Percentiles rank a stretch among this genome's conserved stretches.
phyloP scores from a whole-genome alignment of 805 yeast genomes.

The Kodamaea fukazawae region DNA sequence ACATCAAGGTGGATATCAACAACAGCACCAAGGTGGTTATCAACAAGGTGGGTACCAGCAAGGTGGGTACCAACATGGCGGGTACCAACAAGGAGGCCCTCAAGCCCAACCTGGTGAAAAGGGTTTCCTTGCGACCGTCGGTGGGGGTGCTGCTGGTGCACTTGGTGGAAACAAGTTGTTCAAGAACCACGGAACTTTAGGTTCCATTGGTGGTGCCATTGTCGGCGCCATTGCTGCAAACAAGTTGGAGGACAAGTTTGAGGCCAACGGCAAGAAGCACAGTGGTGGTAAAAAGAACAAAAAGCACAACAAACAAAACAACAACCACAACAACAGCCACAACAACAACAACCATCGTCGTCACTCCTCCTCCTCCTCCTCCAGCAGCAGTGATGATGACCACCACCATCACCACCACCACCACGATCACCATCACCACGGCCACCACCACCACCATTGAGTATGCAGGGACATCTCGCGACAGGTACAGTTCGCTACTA shows the following conservation, averaged over 20 bases:
- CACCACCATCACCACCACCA: neutral
- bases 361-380: too few relatives aligned
- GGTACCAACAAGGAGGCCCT: conserved; percentile 28
- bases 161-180: conserved; percentile 27
- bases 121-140: conserved; percentile 26
- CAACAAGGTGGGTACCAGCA: too few relatives aligned
- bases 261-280: conserved; percentile 11
- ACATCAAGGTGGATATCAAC: conserved; percentile 32
- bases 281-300: conserved; percentile 1
- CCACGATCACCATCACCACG: neutral
- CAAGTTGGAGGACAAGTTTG: conserved; percentile 23
- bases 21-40: conserved; percentile 19
- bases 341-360: neutral
- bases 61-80: conserved; percentile 13
- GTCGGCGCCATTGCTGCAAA: conserved; percentile 30
- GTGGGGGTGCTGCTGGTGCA: conserved; percentile 33
- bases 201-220: conserved; percentile 29
- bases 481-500: too few relatives aligned
- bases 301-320: conserved; percentile 6
- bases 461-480: too few relatives aligned
- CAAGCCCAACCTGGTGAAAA: conserved; percentile 23
- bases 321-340: neutral
- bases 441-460: conserved; percentile 2
- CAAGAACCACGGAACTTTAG: conserved; percentile 23
- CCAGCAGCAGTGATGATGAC: neutral